Evolutionary conservation across 148 eudicot genomes (phyloP).

Genomic region (Rhododendron molle): DNA sequence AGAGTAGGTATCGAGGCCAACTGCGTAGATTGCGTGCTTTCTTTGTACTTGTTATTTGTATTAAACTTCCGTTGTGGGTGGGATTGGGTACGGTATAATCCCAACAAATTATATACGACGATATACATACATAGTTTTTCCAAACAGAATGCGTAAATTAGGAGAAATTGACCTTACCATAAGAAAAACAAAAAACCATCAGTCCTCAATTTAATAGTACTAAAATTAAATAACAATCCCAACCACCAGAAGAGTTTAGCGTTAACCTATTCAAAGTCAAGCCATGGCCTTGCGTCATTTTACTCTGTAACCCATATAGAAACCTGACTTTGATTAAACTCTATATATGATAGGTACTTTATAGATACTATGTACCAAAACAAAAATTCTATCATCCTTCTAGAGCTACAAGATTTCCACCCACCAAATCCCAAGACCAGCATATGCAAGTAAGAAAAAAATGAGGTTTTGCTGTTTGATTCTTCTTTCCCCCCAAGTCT

Average conservation of each 20-base stretch:
- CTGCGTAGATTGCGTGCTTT: no score
- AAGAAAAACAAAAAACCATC: not conserved
- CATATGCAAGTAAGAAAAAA: not conserved
- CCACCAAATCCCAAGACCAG: not conserved
- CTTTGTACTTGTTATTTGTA: no score
- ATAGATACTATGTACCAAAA: not conserved
- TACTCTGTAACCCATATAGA: not conserved
- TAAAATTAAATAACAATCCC: not conserved
- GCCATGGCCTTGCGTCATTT: not conserved
- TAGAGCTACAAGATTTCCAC: not conserved
- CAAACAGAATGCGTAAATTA: no score
- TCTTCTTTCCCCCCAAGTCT: not conserved
- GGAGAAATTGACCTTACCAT: not conserved
- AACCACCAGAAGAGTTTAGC: not conserved
- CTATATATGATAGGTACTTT: not conserved
- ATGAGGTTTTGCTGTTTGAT: not conserved
- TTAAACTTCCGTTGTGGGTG: no score
- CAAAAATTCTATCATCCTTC: not conserved
- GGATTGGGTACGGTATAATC: no score
- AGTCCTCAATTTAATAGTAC: not conserved
- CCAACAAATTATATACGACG: no score
- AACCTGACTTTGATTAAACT: not conserved
- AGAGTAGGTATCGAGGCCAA: no score
- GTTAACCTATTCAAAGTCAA: constrained; percentile 13
- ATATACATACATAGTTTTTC: no score